A percentile compares a stretch with the other conserved stretches of the same genome.
These are phyloP conservation scores for Przewalskia tangutica DNA, from an alignment of 257 asterid species.

Conservation along the genomic window DNA sequence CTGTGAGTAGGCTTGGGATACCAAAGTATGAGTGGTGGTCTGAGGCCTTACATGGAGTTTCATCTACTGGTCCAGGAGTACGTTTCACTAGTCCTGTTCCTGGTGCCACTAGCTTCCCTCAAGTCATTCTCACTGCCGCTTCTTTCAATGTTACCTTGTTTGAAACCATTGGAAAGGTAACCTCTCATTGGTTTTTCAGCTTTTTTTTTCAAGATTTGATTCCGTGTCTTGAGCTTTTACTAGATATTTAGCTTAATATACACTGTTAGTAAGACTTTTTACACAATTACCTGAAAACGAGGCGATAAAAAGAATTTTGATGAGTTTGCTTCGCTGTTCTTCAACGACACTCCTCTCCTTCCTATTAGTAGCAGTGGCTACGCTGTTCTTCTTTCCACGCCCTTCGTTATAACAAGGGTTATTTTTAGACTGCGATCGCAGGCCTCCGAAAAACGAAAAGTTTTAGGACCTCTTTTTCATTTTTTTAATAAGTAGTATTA, in stretches of 20 bases:
- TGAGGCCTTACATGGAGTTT: slow-evolving; percentile 43
- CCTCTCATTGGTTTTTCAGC: background rate
- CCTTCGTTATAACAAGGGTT: too few species aligned
- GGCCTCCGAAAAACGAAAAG: too few species aligned
- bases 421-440: too few species aligned
- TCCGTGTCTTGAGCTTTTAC: background rate
- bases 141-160: slow-evolving; percentile 36
- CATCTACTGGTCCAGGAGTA: slow-evolving; percentile 21
- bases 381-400: too few species aligned
- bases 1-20: slow-evolving; percentile 21
- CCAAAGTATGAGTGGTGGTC: slow-evolving; percentile 48
- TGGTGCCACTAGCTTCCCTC: slow-evolving; percentile 50
- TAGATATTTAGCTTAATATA: background rate
- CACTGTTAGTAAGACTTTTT: too few species aligned
- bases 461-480: too few species aligned
- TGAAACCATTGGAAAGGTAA: slow-evolving; percentile 35
- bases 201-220: background rate
- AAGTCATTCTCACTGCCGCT: slow-evolving; percentile 41
- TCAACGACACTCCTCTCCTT: too few species aligned
- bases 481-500: too few species aligned
- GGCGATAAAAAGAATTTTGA: too few species aligned
- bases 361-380: too few species aligned
- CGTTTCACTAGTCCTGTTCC: slow-evolving; percentile 24
- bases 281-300: background rate
- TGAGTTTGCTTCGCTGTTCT: too few species aligned